Conservation (phyloP, 2,329 filamentous ascomycete species). For the Ophiostoma tasmaniense region DNA sequence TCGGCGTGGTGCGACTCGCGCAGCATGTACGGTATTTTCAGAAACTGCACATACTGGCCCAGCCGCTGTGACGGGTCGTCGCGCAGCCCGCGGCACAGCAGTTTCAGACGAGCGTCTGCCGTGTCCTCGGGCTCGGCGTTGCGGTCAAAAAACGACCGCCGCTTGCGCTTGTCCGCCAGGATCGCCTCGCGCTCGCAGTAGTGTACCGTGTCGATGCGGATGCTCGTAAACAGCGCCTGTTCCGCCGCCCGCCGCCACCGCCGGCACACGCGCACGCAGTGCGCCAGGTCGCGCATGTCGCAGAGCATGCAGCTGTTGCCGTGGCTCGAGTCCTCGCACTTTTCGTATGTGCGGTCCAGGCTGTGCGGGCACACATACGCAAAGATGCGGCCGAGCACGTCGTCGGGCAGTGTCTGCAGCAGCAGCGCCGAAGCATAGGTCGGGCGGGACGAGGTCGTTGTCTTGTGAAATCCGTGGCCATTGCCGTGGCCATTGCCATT, state of each 20-base stretch:
- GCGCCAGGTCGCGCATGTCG: slow-evolving; percentile 78
- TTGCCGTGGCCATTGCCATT: neutral
- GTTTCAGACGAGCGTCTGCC: slow-evolving; percentile 62
- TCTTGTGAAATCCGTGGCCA: neutral
- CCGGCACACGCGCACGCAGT: slow-evolving; percentile 66
- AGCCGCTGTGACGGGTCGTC: slow-evolving; percentile 60
- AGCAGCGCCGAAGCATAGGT: slow-evolving; percentile 34
- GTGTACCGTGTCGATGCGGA: slow-evolving; percentile 89
- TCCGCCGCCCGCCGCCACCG: slow-evolving; percentile 54
- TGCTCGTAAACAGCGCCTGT: slow-evolving; percentile 61
- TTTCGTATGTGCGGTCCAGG: slow-evolving; percentile 67
- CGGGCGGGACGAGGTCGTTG: neutral
- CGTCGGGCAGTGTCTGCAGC: slow-evolving; percentile 51
- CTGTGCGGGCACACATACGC: slow-evolving; percentile 75
- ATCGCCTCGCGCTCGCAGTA: slow-evolving; percentile 84
- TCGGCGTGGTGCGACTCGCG: slow-evolving; percentile 78
- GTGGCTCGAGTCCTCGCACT: slow-evolving; percentile 70
- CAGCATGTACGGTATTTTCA: slow-evolving; percentile 93
- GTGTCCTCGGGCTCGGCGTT: slow-evolving; percentile 76
- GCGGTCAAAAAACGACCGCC: slow-evolving; percentile 61
- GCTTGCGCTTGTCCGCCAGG: slow-evolving; percentile 70
- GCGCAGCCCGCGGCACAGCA: slow-evolving; percentile 74
- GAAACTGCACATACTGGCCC: slow-evolving; percentile 61
- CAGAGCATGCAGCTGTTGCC: slow-evolving; percentile 87
- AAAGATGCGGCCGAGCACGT: slow-evolving; percentile 72